Evolutionary conservation across 2,329 filamentous ascomycete genomes (phyloP), one percentile per base, ranked within the genome.

Genomic region (Penicillium brasilianum): DNA sequence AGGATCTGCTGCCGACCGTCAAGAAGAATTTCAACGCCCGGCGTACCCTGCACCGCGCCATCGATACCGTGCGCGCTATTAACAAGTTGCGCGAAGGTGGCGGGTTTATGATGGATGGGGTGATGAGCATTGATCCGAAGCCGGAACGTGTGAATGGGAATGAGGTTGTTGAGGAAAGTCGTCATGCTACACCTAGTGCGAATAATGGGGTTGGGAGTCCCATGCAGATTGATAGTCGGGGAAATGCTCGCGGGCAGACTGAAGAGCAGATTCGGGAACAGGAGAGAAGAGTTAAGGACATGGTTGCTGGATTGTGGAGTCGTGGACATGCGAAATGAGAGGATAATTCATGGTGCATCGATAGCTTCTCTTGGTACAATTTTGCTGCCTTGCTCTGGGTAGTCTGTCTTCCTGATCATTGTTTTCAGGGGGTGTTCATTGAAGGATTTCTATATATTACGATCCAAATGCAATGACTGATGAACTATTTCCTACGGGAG

Each of bases 11-110:
- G 51, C 87, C 87, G 2, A 87, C 83, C 0, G 85, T 89, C 64
- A 88, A 88, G 82, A 89, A 89, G 82, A 89, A 89, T 72, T 89
- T 89, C 80, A 89, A 89, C 65, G 87, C 87, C 1, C 78, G 87
- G 2, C 79, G 87, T 44, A 89, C 87, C 13, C 78, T 89, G 37
- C 87, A 89, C 74, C 87, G 87, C 59, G 87, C 87, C 16, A 89
- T 89, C 68, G 87, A 89, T 72, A 89, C 87, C 0, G 87, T 89
- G 34, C 81, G 87, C 25, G 87, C 87, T 2, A 89, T 89, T 74
- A 89, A 89, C 71, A 88, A 89, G 74, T 76, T 89, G 14, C 80
- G 87, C 63, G 86, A 87, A 43, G 86, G 85, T 30, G 84, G 84
- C 32, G 84, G 83, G 11, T 81, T 86, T 41, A 86, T 88, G 82